Evolutionary conservation across 2,329 filamentous ascomycete genomes (phyloP), one percentile per base, ranked within the genome.

Genomic region (Botryotinia calthae): DNA sequence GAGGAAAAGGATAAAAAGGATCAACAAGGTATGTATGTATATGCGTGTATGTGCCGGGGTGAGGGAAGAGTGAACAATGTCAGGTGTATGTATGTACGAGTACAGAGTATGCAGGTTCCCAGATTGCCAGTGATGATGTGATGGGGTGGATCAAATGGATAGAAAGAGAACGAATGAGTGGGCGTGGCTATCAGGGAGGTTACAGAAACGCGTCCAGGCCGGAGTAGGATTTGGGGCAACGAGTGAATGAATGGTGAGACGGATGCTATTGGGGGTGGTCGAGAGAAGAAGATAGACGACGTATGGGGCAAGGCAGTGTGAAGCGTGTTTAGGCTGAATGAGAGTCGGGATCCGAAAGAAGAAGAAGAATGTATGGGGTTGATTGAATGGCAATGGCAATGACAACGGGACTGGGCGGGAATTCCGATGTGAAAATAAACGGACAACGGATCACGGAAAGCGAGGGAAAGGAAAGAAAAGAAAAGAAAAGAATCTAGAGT

Each of bases 101-200:
- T n/a, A 42, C 37, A 25, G 37, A 16, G 34, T 31, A 48, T 68
- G 65, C 46, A 56, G 56, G 66, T 51, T 69, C 66, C 51, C 54
- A 31, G 22, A 70, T 54, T 28, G 51, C 14, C 48, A 54, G 48
- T 58, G 68, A 51, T 51, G 28, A 51, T 44, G 42, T 54, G 34
- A 65, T 42, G 65, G 25, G 62, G n/a, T 37, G 58, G 46, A 12
- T 51, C 12, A 28, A 54, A 28, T 54, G 51, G 28, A 28, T 16
- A n/a, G 51, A 54, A 42, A n/a, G 10, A 16, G 22, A 31, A 68
- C 54, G 42, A 69, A 69, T 69, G 66, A 69, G 58, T 69, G 66
- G 51, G 59, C 46, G 66, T 69, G 66, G 37, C 59, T 62, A 3
- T 37, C 51, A 58, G 66, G 51, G 25, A 40, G 25, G 51, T 54